phyloP scores from a whole-genome alignment of 78 protist species.

The Chrysochromulina parva region DNA sequence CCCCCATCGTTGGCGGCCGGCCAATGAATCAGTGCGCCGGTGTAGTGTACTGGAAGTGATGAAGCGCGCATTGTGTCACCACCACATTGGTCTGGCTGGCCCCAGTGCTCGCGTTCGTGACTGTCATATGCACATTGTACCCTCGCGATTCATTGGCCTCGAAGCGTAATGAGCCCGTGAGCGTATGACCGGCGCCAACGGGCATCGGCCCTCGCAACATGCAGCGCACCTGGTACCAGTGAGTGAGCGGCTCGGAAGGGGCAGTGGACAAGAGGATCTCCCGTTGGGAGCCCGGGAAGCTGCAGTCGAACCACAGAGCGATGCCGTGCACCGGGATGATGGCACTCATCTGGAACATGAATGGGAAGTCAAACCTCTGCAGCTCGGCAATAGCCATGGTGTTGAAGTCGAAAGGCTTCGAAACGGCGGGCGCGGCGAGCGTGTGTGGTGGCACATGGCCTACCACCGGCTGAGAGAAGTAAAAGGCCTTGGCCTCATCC shows the following conservation, averaged over 20 bases:
- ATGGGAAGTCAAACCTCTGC: neutral
- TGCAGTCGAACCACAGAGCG: neutral
- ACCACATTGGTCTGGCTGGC: neutral
- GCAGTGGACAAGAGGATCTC: neutral
- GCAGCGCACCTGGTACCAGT: conserved; percentile 22
- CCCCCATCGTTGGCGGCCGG: no score
- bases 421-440: neutral
- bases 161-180: neutral
- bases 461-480: conserved; percentile 51
- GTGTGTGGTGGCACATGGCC: neutral
- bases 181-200: neutral
- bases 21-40: no score
- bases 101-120: neutral
- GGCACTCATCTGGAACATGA: neutral
- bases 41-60: conserved; percentile 16
- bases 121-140: neutral
- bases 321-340: neutral
- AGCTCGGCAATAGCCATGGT: neutral
- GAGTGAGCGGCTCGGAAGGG: neutral
- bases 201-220: neutral
- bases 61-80: conserved; percentile 18
- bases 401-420: neutral
- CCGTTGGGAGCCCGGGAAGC: neutral
- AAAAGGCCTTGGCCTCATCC: neutral
- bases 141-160: conserved; percentile 10